These are phyloP conservation scores for Ascochyta lentis DNA, from an alignment of 2,329 filamentous ascomycete genomes.

Conservation along the genomic window DNA sequence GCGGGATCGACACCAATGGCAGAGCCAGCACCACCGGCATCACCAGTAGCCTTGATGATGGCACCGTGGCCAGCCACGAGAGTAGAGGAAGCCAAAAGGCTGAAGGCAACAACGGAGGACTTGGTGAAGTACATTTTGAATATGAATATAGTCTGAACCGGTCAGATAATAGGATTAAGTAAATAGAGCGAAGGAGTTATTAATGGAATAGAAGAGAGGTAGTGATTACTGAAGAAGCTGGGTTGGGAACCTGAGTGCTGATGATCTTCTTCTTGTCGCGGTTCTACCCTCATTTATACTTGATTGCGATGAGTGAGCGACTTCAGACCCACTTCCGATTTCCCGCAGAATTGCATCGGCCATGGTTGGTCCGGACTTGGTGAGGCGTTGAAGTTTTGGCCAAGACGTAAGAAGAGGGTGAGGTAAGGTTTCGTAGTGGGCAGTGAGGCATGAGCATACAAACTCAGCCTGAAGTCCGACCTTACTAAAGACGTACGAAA, in stretches of 20 bases:
- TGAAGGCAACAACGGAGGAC: slow-evolving; percentile 50
- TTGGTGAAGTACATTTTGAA: slow-evolving; percentile 53
- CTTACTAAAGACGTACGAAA: slow-evolving; percentile 27
- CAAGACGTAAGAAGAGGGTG: slow-evolving; percentile 35
- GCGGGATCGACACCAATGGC: slow-evolving; percentile 61
- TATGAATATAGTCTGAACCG: slow-evolving; percentile 49
- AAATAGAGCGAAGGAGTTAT: slow-evolving; percentile 30
- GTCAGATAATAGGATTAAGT: slow-evolving; percentile 40
- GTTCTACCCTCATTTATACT: slow-evolving; percentile 38
- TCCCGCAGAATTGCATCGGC: slow-evolving; percentile 14
- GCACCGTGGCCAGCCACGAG: slow-evolving; percentile 67
- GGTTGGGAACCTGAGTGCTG: slow-evolving; percentile 45
- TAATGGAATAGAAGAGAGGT: slow-evolving; percentile 38
- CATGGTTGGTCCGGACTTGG: slow-evolving; percentile 20
- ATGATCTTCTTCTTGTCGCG: slow-evolving; percentile 35
- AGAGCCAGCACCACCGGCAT: slow-evolving; percentile 61
- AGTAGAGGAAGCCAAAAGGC: slow-evolving; percentile 61
- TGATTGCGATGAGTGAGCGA: background rate
- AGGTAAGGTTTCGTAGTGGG: slow-evolving; percentile 23
- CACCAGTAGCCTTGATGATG: slow-evolving; percentile 64
- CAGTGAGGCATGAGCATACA: slow-evolving; percentile 23
- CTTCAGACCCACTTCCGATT: background rate
- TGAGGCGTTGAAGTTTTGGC: slow-evolving; percentile 37
- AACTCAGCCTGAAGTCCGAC: slow-evolving; percentile 17
- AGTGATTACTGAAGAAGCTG: slow-evolving; percentile 45